Conservation (phyloP, 2,329 filamentous ascomycete species). For the Monosporascus sp. region DNA sequence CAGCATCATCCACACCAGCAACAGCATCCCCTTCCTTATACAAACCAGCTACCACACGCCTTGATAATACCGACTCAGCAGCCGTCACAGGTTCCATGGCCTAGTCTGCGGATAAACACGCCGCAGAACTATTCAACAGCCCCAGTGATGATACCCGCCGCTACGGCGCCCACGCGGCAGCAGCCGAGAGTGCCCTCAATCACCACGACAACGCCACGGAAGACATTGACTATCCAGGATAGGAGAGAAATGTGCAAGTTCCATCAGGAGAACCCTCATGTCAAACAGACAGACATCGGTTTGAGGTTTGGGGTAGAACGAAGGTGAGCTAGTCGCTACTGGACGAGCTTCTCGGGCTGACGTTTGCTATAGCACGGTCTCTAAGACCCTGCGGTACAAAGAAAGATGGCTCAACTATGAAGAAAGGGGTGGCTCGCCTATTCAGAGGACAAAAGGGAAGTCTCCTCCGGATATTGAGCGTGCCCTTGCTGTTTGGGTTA, state of each 20-base stretch:
- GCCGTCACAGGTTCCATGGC: constrained; percentile 52
- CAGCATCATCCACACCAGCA: not conserved
- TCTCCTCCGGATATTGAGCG: constrained; percentile 82
- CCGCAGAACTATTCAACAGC: constrained; percentile 54
- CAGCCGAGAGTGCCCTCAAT: constrained; percentile 45
- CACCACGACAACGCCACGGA: constrained; percentile 62
- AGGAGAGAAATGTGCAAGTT: constrained; percentile 91
- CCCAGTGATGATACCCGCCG: constrained; percentile 53
- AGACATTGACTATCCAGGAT: constrained; percentile 87
- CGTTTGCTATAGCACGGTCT: constrained; percentile 72
- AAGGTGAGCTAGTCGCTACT: constrained; percentile 59
- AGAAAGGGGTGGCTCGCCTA: constrained; percentile 71
- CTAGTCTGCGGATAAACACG: constrained; percentile 74
- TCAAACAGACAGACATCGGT: constrained; percentile 96
- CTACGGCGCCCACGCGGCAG: constrained; percentile 45
- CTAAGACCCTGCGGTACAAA: constrained; percentile 89
- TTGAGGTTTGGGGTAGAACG: constrained; percentile 91
- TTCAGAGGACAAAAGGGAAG: constrained; percentile 79
- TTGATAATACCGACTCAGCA: constrained; percentile 64
- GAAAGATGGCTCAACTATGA: constrained; percentile 87
- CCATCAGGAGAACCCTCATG: constrained; percentile 80
- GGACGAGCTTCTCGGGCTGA: constrained; percentile 20
- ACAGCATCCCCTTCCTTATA: constrained; percentile 17
- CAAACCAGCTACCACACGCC: constrained; percentile 54
- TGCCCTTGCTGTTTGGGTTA: constrained; percentile 80